Base-by-base conservation (phyloP, 805 yeast genomes). In the Wickerhamiella australiensis region DNA sequence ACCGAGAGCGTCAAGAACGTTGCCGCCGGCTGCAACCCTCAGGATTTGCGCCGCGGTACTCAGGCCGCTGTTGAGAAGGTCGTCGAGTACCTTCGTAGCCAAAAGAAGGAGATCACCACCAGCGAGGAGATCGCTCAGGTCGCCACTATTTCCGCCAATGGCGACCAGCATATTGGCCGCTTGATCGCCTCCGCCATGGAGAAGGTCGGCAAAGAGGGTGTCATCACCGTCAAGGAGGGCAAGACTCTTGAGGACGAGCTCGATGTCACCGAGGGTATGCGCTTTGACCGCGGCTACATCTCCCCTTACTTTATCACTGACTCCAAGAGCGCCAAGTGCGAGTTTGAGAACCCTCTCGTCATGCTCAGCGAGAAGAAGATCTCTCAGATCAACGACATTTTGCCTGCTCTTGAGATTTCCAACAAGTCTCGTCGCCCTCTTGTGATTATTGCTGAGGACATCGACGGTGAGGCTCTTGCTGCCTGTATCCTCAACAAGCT, bases 131-230 rank as follows among this genome's bases (percentile, higher is more conserved):
- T 90, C 59, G 95, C 96, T 36, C 97, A 90, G 74, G 97, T 90
- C 46, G 98, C 98, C 54, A 85, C 96, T 50, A 90, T 90, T 62
- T 85, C 96, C 50, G 96, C 97, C 56, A 90, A 90, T 68, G 97
- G 97, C 56, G 98, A 90, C 66, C 64, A 75, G 26, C 95, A 88
- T 73, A 84, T 90, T 58, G 98, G 98, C 66, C 72, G 76, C 65
- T 73, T 92, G 59, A 76, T 90, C 65, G 95, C 97, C 49, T 77
- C 82, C 50, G 97, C 98, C 57, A 90, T 90, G 94, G 96, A 87
- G 71, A 88, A 88, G 69, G 98, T 90, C 53, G 98, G 98, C 61
- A 87, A 90, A 71, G 97, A 90, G 68, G 98, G 98, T 75, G 97
- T 90, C 56, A 88, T 90, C 68, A 90, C 97, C 59, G 92, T 90